phyloP scores from a whole-genome alignment of 73 alveolate species.

The Tetrahymena thermophila region DNA sequence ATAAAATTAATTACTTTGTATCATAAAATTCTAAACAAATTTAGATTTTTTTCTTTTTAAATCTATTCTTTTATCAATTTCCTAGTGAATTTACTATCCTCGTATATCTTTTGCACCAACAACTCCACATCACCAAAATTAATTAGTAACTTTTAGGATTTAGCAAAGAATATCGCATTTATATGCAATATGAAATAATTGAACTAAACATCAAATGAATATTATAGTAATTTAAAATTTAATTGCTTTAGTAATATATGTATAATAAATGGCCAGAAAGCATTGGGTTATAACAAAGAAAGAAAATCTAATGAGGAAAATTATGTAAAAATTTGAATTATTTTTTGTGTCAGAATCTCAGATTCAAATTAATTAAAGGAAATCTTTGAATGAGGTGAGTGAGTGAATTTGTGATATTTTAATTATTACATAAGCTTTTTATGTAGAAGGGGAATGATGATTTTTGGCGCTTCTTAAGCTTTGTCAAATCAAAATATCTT shows the following conservation, averaged over 20 bases:
- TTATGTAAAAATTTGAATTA: neutral
- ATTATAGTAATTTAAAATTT: neutral
- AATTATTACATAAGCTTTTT: neutral
- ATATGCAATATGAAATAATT: neutral
- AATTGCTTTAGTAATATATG: neutral
- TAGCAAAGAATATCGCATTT: no score
- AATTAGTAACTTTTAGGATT: no score
- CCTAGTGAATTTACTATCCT: neutral
- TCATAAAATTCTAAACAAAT: neutral
- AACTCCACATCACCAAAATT: neutral
- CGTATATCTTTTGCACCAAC: neutral
- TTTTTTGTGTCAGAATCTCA: neutral
- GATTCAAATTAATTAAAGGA: neutral
- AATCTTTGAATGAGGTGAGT: no score
- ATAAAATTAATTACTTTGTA: neutral
- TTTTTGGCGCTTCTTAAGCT: neutral
- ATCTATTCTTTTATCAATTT: neutral
- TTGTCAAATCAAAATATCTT: neutral
- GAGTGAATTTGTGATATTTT: neutral
- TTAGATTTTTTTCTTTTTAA: neutral
- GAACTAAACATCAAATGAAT: neutral
- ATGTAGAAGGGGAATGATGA: neutral
- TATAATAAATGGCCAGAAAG: neutral
- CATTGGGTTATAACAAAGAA: neutral
- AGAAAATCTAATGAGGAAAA: neutral